Conservation (phyloP, 1,284 basidiomycete genomes). For the Schizophyllum amplum region DNA sequence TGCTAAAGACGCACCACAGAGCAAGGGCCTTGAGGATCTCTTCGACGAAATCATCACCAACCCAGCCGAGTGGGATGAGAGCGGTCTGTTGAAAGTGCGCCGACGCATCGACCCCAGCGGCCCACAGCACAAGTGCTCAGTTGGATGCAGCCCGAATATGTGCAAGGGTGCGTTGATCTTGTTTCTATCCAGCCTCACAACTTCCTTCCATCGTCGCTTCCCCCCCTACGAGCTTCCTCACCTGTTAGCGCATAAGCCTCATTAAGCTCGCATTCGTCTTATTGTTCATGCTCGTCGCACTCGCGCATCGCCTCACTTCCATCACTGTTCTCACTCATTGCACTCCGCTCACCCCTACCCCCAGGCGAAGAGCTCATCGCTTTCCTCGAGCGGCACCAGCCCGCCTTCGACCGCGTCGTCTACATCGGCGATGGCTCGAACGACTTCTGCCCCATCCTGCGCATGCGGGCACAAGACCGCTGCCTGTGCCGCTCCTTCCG, state of each 20-base stretch:
- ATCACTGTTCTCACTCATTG: slow-evolving; percentile 4
- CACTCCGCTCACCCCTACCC: too few species aligned
- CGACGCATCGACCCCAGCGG: slow-evolving; percentile 70
- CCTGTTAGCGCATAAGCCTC: too few species aligned
- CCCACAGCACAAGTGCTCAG: slow-evolving; percentile 76
- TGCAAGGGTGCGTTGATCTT: slow-evolving; percentile 72
- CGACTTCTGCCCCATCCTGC: slow-evolving; percentile 90
- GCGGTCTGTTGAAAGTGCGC: slow-evolving; percentile 71
- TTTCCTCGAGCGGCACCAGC: slow-evolving; percentile 66
- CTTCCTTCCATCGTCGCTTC: background rate
- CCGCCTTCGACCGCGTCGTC: slow-evolving; percentile 71
- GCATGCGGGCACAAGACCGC: slow-evolving; percentile 58
- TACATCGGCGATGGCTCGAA: slow-evolving; percentile 95
- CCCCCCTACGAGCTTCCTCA: background rate
- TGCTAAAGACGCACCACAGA: slow-evolving; percentile 29
- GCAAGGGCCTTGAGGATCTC: slow-evolving; percentile 63
- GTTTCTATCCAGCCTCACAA: background rate
- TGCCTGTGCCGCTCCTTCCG: slow-evolving; percentile 72
- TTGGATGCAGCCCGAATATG: slow-evolving; percentile 96
- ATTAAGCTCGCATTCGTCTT: background rate
- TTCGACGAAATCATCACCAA: slow-evolving; percentile 92
- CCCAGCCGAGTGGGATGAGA: slow-evolving; percentile 75
- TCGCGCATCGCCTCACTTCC: background rate
- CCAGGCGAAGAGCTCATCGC: slow-evolving; percentile 82
- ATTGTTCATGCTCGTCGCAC: background rate